Evolutionary conservation across 495 filamentous ascomycete genomes (phyloP).

Genomic region (Ascodesmis nigricans): DNA sequence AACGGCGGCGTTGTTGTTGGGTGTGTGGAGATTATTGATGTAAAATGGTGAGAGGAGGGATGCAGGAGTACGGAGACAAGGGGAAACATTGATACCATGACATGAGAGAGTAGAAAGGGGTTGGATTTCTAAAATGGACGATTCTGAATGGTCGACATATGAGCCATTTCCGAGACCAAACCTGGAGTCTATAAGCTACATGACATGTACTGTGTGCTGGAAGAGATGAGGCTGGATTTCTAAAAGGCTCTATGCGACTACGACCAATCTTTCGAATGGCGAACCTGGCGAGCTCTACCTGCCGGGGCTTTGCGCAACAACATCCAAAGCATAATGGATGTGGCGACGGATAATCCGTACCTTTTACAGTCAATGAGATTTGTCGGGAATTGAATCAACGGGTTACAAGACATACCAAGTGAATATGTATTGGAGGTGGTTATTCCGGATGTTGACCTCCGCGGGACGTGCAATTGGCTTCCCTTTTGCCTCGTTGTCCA

Average conservation of each 20-base stretch:
- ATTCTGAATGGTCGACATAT: no score
- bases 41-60: conserved; percentile 10
- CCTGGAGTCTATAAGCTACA: no score
- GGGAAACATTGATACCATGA: background rate
- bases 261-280: conserved; percentile 62
- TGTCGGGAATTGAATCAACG: conserved; percentile 3
- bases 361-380: conserved; percentile 25
- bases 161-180: no score
- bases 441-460: conserved; percentile 86
- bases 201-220: no score
- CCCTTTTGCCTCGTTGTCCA: conserved; percentile 53
- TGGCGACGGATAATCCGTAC: conserved; percentile 74
- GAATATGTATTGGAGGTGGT: conserved; percentile 94
- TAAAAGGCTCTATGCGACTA: no score
- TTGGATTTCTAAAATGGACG: no score
- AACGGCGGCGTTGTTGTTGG: conserved; percentile 78
- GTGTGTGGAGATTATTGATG: conserved; percentile 81
- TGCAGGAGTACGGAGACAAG: background rate
- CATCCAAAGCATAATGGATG: conserved; percentile 87
- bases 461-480: conserved; percentile 78
- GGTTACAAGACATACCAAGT: conserved; percentile 67
- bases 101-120: no score
- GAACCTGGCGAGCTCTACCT: conserved; percentile 48
- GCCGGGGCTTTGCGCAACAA: conserved; percentile 64
- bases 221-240: no score